Conservation (phyloP, 768 basidiomycete species). For the Xerocomellus intermedius region DNA sequence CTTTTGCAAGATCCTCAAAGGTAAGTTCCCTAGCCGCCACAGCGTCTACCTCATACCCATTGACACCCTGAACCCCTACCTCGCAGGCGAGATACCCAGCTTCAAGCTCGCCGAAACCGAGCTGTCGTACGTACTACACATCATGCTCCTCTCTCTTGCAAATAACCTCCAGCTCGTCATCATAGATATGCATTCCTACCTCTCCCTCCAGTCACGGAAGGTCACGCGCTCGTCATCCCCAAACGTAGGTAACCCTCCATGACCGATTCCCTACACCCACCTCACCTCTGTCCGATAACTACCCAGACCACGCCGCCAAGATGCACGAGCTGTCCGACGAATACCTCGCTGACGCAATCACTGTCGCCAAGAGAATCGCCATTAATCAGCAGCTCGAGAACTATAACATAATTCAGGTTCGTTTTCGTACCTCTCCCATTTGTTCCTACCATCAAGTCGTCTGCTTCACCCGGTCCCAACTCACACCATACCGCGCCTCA, state of each 20-base stretch:
- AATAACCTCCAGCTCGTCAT: background rate
- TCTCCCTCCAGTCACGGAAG: constrained; percentile 81
- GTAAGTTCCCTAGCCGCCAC: constrained; percentile 34
- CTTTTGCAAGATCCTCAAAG: constrained; percentile 94
- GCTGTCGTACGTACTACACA: constrained; percentile 50
- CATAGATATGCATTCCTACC: constrained; percentile 84
- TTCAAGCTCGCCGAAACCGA: constrained; percentile 79
- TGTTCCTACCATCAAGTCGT: background rate
- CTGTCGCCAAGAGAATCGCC: constrained; percentile 83
- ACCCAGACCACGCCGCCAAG: constrained; percentile 79
- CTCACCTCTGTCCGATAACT: background rate
- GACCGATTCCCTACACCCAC: background rate
- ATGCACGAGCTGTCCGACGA: constrained; percentile 86
- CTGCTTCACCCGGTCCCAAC: background rate
- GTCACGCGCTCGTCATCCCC: constrained; percentile 88
- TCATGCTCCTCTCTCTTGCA: background rate
- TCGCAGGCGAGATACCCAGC: constrained; percentile 82
- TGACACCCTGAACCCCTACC: background rate
- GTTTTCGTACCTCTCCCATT: background rate
- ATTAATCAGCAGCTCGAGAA: constrained; percentile 63
- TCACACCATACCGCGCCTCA: background rate
- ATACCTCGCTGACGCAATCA: constrained; percentile 71
- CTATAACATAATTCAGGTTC: constrained; percentile 81
- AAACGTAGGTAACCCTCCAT: constrained; percentile 59
- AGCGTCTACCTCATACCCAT: background rate